Evolutionary conservation across 768 basidiomycete species (phyloP), one percentile per base, ranked within the genome.

Genomic region (Naganishia vishniacii): DNA sequence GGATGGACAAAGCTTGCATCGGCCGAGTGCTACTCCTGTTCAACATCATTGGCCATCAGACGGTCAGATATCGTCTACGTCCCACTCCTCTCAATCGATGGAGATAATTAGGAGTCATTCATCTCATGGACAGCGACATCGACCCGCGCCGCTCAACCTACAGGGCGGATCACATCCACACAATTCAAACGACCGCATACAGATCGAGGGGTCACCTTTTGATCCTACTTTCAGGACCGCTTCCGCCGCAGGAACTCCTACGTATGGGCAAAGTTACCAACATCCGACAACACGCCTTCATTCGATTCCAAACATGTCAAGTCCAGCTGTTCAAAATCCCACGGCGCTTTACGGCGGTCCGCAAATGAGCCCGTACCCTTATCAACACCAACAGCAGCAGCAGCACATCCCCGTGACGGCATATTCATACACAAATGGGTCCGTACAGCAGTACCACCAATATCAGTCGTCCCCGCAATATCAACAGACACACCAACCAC

Each of bases 51-150:
- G 53, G 53, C 34, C 34, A 37, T 40, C 53, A 18, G 53, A 56
- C 23, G 31, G 23, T 9, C 13, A 16, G 3, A 26, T 40, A 34
- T 25, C 53, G 37, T 56, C 53, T 7, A 40, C 34, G n/a, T 29
- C 34, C 11, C 53, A 56, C 12, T 56, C 53, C 2, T 26, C 53
- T 7, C 53, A 41, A 15, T 56, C 53, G 1, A 7, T 34, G 34
- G 53, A 41, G 9, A 56, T 56, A 34, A 56, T 40, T 18, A 32
- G 34, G 20, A 56, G 53, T 26, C 34, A 56, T 26, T 56, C 53
- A 2, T 56, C 53, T 34, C 9, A 34, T 5, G 20, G 37, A 25
- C 53, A 56, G n/a, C 34, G 53, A 29, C 53, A 41, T 41, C 53
- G 53, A 25, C 53, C 53, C 6, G 53, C 53, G 31, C 53, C 53